Evolutionary conservation across 2,329 filamentous ascomycete genomes (phyloP), one percentile per base, ranked within the genome.

Genomic region (Colletotrichum cuscutae): DNA sequence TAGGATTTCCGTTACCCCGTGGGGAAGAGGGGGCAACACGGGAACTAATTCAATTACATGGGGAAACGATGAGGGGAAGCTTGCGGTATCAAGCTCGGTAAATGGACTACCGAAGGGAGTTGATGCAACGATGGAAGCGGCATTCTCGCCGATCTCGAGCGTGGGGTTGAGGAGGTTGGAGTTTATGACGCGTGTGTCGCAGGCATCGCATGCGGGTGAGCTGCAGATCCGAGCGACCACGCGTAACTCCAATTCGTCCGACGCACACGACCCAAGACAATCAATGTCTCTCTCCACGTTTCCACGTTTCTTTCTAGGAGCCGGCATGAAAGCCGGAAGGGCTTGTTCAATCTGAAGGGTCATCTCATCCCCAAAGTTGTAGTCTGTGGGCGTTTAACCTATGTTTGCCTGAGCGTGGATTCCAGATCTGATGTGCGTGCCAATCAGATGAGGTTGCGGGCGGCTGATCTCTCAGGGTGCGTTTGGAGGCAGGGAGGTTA

Each of bases 21-120:
- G 70, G 66, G 70, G 60, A 35, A 24, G 32, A 58, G 53, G 35
- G 60, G 28, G 46, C 22, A 42, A 42, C 37, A 42, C 37, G 37
- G 37, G 53, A 56, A 56, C 53, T 26, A 56, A 56, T 56, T 49
- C 19, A 49, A 49, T 49, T n/a, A 22, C 42, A 49, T 49, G 62
- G 24, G 52, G 5, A 12, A 22, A 22, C 8, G 13, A 30, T 65
- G 71, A 72, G 71, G 71, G 56, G 60, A 71, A 59, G 42, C 19
- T n/a, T 30, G 56, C 49, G 13, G 68, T 57, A 54, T 19, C 30
- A 26, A 35, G 54, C 35, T 72, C 71, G 66, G 71, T 37, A 73
- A 57, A 49, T 28, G 53, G 54, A 37, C 56, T 65, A 61, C 71
- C 66, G 71, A 73, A 22, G 42, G 60, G 5, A 19, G 19, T 32